Percentiles rank a stretch among this genome's conserved stretches.
Evolutionary conservation across 2,329 filamentous ascomycete species (phyloP).

Genomic region (Pseudopyricularia cyperi): DNA sequence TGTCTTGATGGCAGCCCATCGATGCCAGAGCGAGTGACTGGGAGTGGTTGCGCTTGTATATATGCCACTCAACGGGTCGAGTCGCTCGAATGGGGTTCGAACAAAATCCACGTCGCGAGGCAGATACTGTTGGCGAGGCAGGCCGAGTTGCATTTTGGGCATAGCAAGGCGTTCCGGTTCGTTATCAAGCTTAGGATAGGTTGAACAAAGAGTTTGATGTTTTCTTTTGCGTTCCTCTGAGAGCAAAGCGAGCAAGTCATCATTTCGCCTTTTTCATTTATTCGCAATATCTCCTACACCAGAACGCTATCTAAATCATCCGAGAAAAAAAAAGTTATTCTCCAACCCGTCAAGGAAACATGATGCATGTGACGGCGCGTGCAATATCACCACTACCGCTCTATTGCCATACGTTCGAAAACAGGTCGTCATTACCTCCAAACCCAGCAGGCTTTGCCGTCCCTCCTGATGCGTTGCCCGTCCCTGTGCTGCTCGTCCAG

Average conservation of each 20-base stretch:
- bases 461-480: slow-evolving; percentile 24
- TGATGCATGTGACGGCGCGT: too few relatives aligned
- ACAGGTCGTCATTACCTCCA: slow-evolving; percentile 69
- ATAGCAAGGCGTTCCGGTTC: slow-evolving; percentile 8
- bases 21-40: neutral
- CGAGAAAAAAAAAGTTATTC: neutral
- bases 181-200: neutral
- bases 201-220: neutral
- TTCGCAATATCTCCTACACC: neutral
- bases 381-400: neutral
- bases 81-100: neutral
- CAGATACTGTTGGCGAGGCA: neutral
- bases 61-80: too few relatives aligned
- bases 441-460: slow-evolving; percentile 44
- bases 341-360: too few relatives aligned
- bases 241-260: too few relatives aligned
- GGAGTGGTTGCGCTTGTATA: too few relatives aligned
- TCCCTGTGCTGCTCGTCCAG: slow-evolving; percentile 63
- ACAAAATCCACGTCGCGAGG: neutral
- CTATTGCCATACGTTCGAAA: slow-evolving; percentile 91
- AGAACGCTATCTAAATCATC: neutral
- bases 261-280: too few relatives aligned
- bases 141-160: neutral
- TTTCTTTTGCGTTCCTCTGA: neutral
- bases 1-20: neutral